These are phyloP conservation scores for Glycyrrhiza uralensis DNA, from an alignment of 306 rosid genomes.

Conservation along the genomic window DNA sequence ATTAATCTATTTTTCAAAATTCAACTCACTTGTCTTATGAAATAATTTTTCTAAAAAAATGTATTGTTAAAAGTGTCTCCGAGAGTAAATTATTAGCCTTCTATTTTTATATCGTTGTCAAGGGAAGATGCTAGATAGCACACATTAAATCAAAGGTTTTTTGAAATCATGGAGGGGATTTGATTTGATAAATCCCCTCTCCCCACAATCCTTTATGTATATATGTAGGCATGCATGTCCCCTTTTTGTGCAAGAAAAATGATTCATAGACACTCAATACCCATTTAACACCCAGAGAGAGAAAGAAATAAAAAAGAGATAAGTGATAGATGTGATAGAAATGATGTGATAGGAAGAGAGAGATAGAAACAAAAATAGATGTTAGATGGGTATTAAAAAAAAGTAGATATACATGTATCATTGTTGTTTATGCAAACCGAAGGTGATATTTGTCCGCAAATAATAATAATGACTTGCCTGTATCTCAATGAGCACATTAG, in stretches of 20 bases:
- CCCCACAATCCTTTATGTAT: neutral
- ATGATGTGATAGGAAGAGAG: no score
- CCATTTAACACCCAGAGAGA: no score
- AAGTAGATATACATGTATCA: no score
- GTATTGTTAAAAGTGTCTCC: neutral
- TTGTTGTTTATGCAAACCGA: no score
- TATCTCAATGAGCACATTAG: slow-evolving; percentile 92
- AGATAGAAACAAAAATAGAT: no score
- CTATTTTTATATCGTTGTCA: neutral
- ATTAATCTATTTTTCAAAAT: neutral
- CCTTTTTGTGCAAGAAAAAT: neutral
- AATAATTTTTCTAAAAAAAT: no score
- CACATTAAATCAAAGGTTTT: neutral
- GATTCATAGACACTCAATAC: no score
- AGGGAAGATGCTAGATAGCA: neutral
- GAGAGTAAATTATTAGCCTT: no score
- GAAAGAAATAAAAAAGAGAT: neutral
- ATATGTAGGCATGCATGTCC: neutral
- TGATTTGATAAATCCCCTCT: no score
- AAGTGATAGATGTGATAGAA: neutral
- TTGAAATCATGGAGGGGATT: neutral
- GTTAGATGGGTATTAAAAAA: no score
- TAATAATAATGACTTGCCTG: slow-evolving; percentile 78
- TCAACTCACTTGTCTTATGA: no score
- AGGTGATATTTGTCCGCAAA: no score